These are phyloP conservation scores for Arthrocladium fulminans DNA, from an alignment of 2,329 filamentous ascomycete species.

Conservation along the genomic window DNA sequence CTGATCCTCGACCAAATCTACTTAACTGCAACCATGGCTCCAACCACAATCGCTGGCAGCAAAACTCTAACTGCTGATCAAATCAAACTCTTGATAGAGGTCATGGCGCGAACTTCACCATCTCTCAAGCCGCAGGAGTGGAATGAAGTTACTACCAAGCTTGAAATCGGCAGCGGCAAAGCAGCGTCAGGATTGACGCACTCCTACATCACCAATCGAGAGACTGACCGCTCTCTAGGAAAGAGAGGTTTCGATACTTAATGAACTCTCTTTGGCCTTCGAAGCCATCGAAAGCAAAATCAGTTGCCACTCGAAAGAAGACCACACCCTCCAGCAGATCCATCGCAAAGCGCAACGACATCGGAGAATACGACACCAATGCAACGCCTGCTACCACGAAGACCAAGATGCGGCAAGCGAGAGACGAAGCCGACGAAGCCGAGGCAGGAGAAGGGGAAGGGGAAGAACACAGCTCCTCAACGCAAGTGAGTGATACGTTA, in stretches of 20 bases:
- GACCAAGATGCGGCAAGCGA: no score
- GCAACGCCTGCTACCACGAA: no score
- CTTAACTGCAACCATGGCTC: neutral
- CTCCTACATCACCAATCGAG: no score
- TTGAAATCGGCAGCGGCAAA: neutral
- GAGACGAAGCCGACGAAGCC: no score
- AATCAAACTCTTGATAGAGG: constrained; percentile 1
- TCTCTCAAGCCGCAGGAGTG: neutral
- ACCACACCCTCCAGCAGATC: neutral
- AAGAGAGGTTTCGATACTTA: constrained; percentile 4
- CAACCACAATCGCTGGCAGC: neutral
- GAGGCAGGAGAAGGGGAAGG: neutral
- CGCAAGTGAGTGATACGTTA: no score
- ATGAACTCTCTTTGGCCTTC: neutral
- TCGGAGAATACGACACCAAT: neutral
- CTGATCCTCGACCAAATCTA: neutral
- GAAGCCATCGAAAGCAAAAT: neutral
- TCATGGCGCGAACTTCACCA: neutral
- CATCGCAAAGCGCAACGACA: neutral
- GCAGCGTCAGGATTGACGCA: neutral
- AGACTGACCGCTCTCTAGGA: neutral
- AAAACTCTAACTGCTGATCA: neutral
- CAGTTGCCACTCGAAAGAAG: neutral
- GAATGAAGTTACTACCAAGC: neutral
- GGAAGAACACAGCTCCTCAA: neutral